phyloP scores from a whole-genome alignment of 495 filamentous ascomycete genomes.

The Viridothelium virens region DNA sequence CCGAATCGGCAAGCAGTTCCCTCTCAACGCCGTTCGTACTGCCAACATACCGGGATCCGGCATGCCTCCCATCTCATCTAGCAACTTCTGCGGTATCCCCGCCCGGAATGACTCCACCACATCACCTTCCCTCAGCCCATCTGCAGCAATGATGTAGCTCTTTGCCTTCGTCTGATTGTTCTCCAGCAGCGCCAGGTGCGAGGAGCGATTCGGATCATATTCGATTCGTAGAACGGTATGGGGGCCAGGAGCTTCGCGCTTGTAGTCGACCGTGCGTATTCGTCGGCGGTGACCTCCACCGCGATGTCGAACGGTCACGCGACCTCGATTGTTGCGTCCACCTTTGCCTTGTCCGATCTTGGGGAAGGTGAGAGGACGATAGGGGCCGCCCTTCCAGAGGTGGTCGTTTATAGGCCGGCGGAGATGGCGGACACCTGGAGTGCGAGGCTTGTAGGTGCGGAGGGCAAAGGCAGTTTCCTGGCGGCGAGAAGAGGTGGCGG shows the following conservation, averaged over 20 bases:
- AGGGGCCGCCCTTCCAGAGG: conserved; percentile 85
- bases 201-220: conserved; percentile 85
- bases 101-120: conserved; percentile 80
- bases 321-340: conserved; percentile 79
- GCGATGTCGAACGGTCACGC: conserved; percentile 78
- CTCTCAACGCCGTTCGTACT: conserved; percentile 85
- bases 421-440: conserved; percentile 87
- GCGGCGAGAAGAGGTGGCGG: conserved; percentile 26
- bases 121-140: conserved; percentile 88
- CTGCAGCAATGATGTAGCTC: conserved; percentile 86
- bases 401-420: conserved; percentile 90
- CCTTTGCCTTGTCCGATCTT: conserved; percentile 89
- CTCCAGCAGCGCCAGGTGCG: conserved; percentile 83
- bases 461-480: conserved; percentile 43
- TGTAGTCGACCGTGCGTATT: conserved; percentile 84
- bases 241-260: conserved; percentile 63
- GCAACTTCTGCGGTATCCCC: conserved; percentile 75
- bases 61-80: conserved; percentile 82
- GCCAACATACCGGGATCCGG: conserved; percentile 92
- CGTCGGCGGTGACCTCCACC: conserved; percentile 86
- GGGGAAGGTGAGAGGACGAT: conserved; percentile 71
- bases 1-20: conserved; percentile 88
- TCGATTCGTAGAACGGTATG: conserved; percentile 91
- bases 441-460: conserved; percentile 87
- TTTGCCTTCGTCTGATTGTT: conserved; percentile 58